Base-by-base conservation (phyloP, 2,329 filamentous ascomycete genomes). In the Capronia epimyces region DNA sequence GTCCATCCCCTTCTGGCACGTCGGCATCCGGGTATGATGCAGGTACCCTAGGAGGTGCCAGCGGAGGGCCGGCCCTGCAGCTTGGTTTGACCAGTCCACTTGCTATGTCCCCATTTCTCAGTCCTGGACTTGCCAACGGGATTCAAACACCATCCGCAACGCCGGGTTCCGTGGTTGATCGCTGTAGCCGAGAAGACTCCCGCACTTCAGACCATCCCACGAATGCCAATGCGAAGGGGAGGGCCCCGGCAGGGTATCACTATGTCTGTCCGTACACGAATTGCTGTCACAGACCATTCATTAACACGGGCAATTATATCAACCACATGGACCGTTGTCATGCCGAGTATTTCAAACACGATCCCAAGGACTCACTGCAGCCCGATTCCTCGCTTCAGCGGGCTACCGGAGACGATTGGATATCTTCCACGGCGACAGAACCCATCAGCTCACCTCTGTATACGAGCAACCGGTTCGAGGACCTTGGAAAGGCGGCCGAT, bases 311-410 rank as follows among this genome's bases (percentile, higher is more conserved):
- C 8, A 55, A 55, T 31, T 51, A 47, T 25, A 46, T 15, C 39
- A 55, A 55, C 32, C 52, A 55, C 25, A 51, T 55, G 48, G 24
- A 41, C 34, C 43, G 15, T 13, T 22, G 15, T 8, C 51, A 54
- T 27, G 27, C 43, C 4, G 37, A 25, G 21, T 47, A 50, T 24
- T 34, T 31, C 15, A 15, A 45, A 16, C 51, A 34, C 16, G 24
- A 50, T 40, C 51, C 51, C 13, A 27, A 31, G 21, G 32, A 40
- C 2, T 54, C 47, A 8, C 32, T 50, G 47, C 32, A 36, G 10
- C 44, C 18, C 36, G 43, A 36, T 10, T 29, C 31, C 13, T 52
- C 43, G 2, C 49, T 34, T 22, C 43, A 47, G n/a, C 48, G 15
- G 8, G 43, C 20, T 25, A 32, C 29, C 31, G 27, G 37, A 12